Evolutionary conservation across 345 rosid genomes (phyloP).

Genomic region (Laguncularia racemosa): DNA sequence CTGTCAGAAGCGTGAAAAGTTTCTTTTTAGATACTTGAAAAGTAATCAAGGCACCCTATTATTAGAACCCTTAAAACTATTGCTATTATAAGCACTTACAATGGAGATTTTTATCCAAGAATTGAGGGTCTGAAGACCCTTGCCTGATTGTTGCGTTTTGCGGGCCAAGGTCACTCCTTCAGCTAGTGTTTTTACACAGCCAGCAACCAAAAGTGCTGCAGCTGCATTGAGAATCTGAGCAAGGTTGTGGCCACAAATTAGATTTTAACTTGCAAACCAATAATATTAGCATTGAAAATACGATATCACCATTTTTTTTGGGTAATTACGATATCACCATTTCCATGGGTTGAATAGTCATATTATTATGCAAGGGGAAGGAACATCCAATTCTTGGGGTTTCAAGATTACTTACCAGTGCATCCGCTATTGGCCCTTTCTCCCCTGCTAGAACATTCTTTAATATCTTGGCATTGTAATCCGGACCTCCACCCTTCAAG

Average conservation of each 20-base stretch:
- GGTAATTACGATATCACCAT: too few species aligned
- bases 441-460: conserved; percentile 72
- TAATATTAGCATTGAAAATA: neutral
- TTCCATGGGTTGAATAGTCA: too few species aligned
- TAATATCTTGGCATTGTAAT: conserved; percentile 59
- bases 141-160: conserved; percentile 69
- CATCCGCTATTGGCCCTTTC: conserved; percentile 71
- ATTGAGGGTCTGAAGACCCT: conserved; percentile 61
- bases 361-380: neutral
- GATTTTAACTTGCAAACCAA: neutral
- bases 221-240: conserved; percentile 91
- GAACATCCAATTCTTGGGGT: neutral
- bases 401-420: conserved; percentile 43
- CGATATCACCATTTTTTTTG: too few species aligned
- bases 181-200: conserved; percentile 41
- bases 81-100: conserved; percentile 14
- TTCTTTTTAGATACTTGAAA: too few species aligned
- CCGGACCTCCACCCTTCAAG: conserved; percentile 77
- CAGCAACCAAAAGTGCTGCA: conserved; percentile 73
- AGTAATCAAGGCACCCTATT: too few species aligned
- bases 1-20: too few species aligned
- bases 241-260: neutral
- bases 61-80: too few species aligned
- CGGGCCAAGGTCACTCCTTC: conserved; percentile 77
- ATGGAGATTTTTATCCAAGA: conserved; percentile 59